A percentile compares a stretch with the other conserved stretches of the same genome.
Conservation (phyloP, 1,284 basidiomycete genomes). For the Inonotus obliquus region DNA sequence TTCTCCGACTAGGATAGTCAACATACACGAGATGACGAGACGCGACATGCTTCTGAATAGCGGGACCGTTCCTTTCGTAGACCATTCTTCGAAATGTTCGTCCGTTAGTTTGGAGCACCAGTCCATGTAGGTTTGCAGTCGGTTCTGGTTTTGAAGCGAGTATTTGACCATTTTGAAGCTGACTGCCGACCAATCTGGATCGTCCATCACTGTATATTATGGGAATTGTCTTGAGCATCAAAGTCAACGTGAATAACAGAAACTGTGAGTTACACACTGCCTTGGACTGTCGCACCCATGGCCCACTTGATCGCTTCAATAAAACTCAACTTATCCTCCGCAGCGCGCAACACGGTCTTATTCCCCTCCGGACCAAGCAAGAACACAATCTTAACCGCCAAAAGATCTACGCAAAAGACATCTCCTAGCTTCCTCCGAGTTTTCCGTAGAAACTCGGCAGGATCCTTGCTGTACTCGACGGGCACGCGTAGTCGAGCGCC, state of each 20-base stretch:
- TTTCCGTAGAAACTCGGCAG: constrained; percentile 10
- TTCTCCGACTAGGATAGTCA: constrained; percentile 10
- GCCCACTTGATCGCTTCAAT: constrained; percentile 10
- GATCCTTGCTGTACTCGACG: constrained; percentile 15
- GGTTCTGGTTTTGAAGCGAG: constrained; percentile 5
- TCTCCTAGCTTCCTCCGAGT: constrained; percentile 15
- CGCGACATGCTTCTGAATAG: constrained; percentile 15
- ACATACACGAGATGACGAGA: constrained; percentile 9
- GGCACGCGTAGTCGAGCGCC: constrained; percentile 9
- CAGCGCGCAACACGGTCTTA: constrained; percentile 8
- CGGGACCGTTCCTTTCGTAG: constrained; percentile 7
- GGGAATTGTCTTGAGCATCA: not conserved
- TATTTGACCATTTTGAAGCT: constrained; percentile 11
- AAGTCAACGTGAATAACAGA: not conserved
- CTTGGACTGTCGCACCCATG: constrained; percentile 10
- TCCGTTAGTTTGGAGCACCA: constrained; percentile 7
- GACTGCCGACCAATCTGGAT: constrained; percentile 4
- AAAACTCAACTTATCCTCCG: constrained; percentile 15
- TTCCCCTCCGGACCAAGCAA: constrained; percentile 12
- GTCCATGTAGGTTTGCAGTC: not conserved
- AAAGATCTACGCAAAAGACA: constrained; percentile 16
- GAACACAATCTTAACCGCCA: constrained; percentile 15
- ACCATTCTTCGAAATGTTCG: constrained; percentile 12
- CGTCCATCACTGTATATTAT: constrained; percentile 1
- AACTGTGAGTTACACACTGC: not conserved